A percentile compares a stretch with the other conserved stretches of the same genome.
Evolutionary conservation across 1,284 basidiomycete species (phyloP).

Genomic region (Pyrrhoderma lamaoense): DNA sequence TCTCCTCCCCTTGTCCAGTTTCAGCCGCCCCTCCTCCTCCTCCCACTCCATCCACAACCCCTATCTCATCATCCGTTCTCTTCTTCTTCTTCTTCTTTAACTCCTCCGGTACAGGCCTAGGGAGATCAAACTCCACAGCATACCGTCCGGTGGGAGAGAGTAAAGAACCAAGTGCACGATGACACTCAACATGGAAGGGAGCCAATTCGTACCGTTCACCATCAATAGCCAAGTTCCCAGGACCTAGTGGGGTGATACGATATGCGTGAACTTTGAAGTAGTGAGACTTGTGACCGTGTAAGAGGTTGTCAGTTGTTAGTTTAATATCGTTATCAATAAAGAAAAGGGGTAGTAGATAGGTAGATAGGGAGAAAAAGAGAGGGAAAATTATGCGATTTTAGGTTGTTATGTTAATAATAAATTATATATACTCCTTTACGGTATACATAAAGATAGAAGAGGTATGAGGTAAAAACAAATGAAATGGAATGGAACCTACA

Average conservation of each 20-base stretch:
- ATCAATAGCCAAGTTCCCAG: constrained; percentile 63
- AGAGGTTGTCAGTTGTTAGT: too few relatives aligned
- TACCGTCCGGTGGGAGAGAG: constrained; percentile 67
- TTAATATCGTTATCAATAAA: too few relatives aligned
- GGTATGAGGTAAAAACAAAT: constrained; percentile 2
- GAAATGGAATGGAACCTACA: constrained; percentile 32
- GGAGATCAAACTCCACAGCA: constrained; percentile 40
- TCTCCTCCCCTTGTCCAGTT: neutral
- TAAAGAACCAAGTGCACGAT: constrained; percentile 61
- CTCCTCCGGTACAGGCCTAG: neutral
- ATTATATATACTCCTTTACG: neutral
- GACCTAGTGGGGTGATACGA: constrained; percentile 56
- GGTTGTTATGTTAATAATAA: constrained; percentile 2
- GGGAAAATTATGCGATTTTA: too few relatives aligned
- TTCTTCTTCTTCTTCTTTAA: too few relatives aligned
- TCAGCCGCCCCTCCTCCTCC: neutral
- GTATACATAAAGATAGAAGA: constrained; percentile 1
- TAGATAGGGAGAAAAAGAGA: too few relatives aligned
- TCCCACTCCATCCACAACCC: neutral
- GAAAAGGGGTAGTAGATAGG: too few relatives aligned
- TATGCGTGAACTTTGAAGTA: constrained; percentile 79
- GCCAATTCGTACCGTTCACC: constrained; percentile 80
- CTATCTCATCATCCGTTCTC: too few relatives aligned
- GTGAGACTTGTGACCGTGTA: constrained; percentile 46
- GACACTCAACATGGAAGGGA: constrained; percentile 80